Evolutionary conservation across 2,329 filamentous ascomycete genomes (phyloP).

Genomic region (Zalaria sp.): DNA sequence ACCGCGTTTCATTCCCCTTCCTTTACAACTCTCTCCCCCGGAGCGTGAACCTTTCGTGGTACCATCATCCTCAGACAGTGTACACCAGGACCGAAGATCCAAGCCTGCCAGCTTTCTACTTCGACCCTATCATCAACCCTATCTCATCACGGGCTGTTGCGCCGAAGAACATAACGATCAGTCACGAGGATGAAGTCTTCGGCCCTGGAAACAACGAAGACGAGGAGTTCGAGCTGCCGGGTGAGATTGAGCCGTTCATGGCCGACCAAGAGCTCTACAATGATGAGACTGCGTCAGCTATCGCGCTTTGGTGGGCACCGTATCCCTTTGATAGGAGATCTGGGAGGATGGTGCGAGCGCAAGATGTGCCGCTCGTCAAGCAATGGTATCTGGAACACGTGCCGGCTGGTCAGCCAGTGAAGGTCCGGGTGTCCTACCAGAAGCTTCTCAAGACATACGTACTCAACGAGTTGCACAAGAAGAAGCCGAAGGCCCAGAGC

Average conservation of each 20-base stretch:
- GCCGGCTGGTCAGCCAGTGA: constrained; percentile 80
- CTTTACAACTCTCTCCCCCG: constrained; percentile 93
- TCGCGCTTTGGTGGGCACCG: constrained; percentile 95
- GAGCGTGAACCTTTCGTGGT: constrained; percentile 87
- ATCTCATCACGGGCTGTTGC: constrained; percentile 91
- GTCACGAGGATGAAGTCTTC: constrained; percentile 89
- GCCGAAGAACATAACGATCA: constrained; percentile 82
- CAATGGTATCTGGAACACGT: constrained; percentile 98
- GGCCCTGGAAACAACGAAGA: constrained; percentile 66
- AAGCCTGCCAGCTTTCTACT: constrained; percentile 88
- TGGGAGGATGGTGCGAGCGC: constrained; percentile 88
- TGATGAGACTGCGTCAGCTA: constrained; percentile 77
- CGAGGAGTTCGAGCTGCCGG: constrained; percentile 58
- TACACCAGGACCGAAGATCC: constrained; percentile 81
- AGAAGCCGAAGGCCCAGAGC: constrained; percentile 86
- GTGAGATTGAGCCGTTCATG: constrained; percentile 72
- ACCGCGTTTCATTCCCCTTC: constrained; percentile 84
- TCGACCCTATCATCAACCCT: constrained; percentile 94
- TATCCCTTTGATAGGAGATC: constrained; percentile 91
- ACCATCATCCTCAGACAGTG: constrained; percentile 84
- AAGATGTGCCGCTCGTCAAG: constrained; percentile 93
- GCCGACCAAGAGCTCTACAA: constrained; percentile 80
- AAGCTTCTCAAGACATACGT: constrained; percentile 94
- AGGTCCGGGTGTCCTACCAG: constrained; percentile 95
- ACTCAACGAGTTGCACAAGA: constrained; percentile 91